These are phyloP conservation scores for Yamadazyma oceani DNA, from an alignment of 1,139 yeast genomes.

Conservation along the genomic window DNA sequence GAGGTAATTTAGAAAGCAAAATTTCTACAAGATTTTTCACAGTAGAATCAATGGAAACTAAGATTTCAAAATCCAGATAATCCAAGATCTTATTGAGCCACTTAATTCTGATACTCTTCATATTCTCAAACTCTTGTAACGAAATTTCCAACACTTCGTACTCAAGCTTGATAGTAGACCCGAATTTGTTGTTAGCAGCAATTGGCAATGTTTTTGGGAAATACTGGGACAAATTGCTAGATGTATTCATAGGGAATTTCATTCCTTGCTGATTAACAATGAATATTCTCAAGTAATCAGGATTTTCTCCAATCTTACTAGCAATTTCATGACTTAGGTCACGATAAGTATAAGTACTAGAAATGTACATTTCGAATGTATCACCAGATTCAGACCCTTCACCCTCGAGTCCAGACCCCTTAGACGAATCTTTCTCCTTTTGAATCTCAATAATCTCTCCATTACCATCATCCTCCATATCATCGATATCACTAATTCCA, in stretches of 20 bases:
- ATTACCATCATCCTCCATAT: slow-evolving; percentile 30
- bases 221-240: slow-evolving; percentile 41
- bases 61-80: slow-evolving; percentile 67
- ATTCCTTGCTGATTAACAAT: slow-evolving; percentile 57
- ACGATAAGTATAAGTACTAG: slow-evolving; percentile 57
- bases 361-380: slow-evolving; percentile 67
- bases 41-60: slow-evolving; percentile 62
- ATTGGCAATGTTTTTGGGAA: slow-evolving; percentile 51
- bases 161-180: slow-evolving; percentile 47
- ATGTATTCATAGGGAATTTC: slow-evolving; percentile 48
- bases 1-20: slow-evolving; percentile 51
- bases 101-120: slow-evolving; percentile 60
- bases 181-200: slow-evolving; percentile 17
- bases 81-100: slow-evolving; percentile 67
- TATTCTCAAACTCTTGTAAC: slow-evolving; percentile 72
- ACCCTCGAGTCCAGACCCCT: slow-evolving; percentile 13
- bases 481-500: slow-evolving; percentile 47
- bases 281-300: slow-evolving; percentile 64
- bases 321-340: slow-evolving; percentile 65
- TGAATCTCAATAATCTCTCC: slow-evolving; percentile 9
- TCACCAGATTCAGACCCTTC: slow-evolving; percentile 15
- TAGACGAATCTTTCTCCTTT: slow-evolving; percentile 10
- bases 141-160: slow-evolving; percentile 79
- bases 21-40: slow-evolving; percentile 57
- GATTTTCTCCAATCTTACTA: slow-evolving; percentile 49